These are phyloP conservation scores for Fennellomyces sp. DNA, from an alignment of 371 early-diverging fungal genomes.

Conservation along the genomic window DNA sequence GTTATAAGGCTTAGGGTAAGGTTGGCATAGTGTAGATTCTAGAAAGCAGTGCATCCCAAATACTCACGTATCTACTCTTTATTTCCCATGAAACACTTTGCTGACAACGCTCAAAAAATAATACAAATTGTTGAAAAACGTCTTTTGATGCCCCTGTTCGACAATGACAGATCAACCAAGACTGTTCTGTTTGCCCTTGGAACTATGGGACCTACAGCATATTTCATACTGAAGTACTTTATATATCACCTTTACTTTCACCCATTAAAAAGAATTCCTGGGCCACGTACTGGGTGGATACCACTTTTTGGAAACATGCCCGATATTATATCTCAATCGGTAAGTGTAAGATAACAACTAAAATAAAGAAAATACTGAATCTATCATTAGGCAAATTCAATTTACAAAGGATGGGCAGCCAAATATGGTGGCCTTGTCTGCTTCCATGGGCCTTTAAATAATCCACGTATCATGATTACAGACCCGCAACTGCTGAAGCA, in stretches of 20 bases:
- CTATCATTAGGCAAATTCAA: slow-evolving; percentile 31
- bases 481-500: slow-evolving; percentile 55
- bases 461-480: slow-evolving; percentile 44
- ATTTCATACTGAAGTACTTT: slow-evolving; percentile 18
- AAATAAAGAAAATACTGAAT: too few relatives aligned
- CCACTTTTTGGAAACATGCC: slow-evolving; percentile 56
- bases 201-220: background rate
- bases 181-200: background rate
- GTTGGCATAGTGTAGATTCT: too few relatives aligned
- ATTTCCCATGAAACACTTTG: background rate
- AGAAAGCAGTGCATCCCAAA: too few relatives aligned
- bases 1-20: too few relatives aligned
- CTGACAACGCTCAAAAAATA: background rate
- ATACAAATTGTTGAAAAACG: background rate
- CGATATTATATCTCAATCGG: slow-evolving; percentile 52
- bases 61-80: too few relatives aligned
- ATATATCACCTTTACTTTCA: slow-evolving; percentile 49
- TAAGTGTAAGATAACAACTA: too few relatives aligned
- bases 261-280: slow-evolving; percentile 58
- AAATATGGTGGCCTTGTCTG: slow-evolving; percentile 55
- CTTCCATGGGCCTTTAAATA: slow-evolving; percentile 53
- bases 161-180: background rate
- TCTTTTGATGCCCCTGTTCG: too few relatives aligned
- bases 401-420: slow-evolving; percentile 54
- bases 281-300: slow-evolving; percentile 54